Conservation (phyloP, 345 rosid species). For the Arabis hirsuta region DNA sequence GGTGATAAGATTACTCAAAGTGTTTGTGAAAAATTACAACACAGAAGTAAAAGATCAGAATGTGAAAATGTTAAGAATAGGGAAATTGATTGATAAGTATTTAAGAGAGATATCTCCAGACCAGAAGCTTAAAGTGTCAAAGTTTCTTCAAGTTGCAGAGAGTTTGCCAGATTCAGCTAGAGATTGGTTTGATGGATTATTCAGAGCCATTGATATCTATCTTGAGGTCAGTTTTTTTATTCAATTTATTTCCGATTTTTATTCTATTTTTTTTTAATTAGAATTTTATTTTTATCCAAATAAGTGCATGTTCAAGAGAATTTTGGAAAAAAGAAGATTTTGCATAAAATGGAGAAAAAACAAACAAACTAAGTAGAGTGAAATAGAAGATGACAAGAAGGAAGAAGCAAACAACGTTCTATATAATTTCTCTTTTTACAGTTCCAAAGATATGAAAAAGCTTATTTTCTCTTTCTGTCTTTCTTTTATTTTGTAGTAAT, state of each 20-base stretch:
- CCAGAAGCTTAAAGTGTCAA: conserved; percentile 62
- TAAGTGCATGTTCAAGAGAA: conserved; percentile 17
- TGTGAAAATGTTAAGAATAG: conserved; percentile 52
- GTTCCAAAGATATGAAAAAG: conserved; percentile 29
- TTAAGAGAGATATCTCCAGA: conserved; percentile 79
- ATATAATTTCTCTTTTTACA: conserved; percentile 32
- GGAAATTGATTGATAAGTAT: conserved; percentile 63
- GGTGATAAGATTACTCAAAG: conserved; percentile 60
- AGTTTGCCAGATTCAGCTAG: conserved; percentile 76
- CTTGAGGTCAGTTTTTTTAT: conserved; percentile 57
- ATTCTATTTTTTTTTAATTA: neutral
- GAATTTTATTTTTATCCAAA: neutral
- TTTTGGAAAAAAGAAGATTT: neutral
- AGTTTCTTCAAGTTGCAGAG: conserved; percentile 71
- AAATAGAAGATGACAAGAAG: conserved; percentile 41
- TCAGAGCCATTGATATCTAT: conserved; percentile 78
- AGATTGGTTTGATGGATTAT: conserved; percentile 79
- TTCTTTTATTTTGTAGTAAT: conserved; percentile 23
- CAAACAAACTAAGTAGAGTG: conserved; percentile 27
- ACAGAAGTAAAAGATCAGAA: conserved; percentile 35
- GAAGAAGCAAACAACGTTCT: conserved; percentile 35
- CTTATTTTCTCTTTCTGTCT: conserved; percentile 35
- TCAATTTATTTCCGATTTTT: neutral
- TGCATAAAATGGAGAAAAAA: conserved; percentile 19
- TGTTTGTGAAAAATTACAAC: conserved; percentile 45